These are phyloP conservation scores for Spatholobus suberectus DNA, from an alignment of 306 rosid genomes.

Conservation along the genomic window DNA sequence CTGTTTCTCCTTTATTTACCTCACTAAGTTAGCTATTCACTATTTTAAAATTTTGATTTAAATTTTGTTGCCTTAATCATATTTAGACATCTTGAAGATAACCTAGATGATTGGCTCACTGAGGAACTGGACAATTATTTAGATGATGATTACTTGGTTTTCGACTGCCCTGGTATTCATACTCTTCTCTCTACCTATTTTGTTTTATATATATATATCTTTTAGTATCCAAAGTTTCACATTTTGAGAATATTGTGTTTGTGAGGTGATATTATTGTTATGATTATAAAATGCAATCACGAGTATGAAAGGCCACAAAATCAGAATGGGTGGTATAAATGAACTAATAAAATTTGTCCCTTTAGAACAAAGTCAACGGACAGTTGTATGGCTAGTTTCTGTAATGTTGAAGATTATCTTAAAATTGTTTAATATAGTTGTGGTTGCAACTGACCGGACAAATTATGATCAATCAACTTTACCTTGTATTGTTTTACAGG, in stretches of 20 bases:
- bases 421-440: not conserved
- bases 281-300: not conserved
- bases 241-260: not conserved
- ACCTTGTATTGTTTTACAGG: conserved; percentile 57
- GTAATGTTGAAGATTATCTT: not conserved
- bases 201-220: not conserved
- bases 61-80: conserved; percentile 56
- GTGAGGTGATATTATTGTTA: conserved; percentile 9
- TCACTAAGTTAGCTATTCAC: not conserved
- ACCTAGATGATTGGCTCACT: conserved; percentile 81
- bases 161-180: conserved; percentile 91
- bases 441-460: conserved; percentile 25
- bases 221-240: not conserved
- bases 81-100: conserved; percentile 85
- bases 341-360: not conserved
- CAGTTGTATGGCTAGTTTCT: not conserved
- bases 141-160: conserved; percentile 91
- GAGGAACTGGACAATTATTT: conserved; percentile 82
- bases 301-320: conserved; percentile 11
- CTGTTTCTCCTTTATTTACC: not conserved
- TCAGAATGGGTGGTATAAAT: not conserved
- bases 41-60: not conserved
- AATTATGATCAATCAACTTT: not conserved
- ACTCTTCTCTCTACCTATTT: conserved; percentile 11
- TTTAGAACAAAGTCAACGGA: conserved; percentile 16